Conservation (phyloP, 148 eudicot species). For the Vaccinium macrocarpon region DNA sequence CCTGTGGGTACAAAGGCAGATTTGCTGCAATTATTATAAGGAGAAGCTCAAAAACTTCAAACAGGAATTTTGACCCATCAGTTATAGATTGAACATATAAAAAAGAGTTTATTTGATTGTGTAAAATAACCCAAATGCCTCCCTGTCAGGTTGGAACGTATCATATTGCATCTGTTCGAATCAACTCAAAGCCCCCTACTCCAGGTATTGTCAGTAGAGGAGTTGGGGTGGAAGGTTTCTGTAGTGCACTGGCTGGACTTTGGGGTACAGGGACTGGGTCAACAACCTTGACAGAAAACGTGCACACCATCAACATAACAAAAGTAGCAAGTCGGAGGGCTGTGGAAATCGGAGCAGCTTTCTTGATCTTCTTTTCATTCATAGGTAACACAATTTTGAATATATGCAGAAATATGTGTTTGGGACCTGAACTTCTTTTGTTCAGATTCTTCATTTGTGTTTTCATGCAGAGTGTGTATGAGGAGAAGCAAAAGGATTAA, state of each 20-base stretch:
- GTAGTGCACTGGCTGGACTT: constrained; percentile 85
- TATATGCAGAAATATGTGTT: background rate
- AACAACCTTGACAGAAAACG: constrained; percentile 81
- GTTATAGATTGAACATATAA: background rate
- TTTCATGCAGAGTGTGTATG: constrained; percentile 8
- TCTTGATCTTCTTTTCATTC: constrained; percentile 69
- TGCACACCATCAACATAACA: constrained; percentile 74
- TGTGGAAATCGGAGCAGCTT: constrained; percentile 68
- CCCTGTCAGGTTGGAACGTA: constrained; percentile 71
- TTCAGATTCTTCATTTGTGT: background rate
- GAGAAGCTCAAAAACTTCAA: background rate
- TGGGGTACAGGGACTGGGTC: constrained; percentile 97
- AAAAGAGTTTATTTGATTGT: background rate
- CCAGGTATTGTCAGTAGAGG: constrained; percentile 81
- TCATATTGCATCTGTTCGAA: constrained; percentile 62
- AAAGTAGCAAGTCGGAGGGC: constrained; percentile 74
- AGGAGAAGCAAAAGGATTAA: constrained; percentile 5
- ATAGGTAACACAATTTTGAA: constrained; percentile 45
- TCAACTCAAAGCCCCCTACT: constrained; percentile 76
- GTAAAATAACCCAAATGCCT: constrained; percentile 5
- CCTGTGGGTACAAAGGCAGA: constrained; percentile 3
- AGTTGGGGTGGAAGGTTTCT: constrained; percentile 90
- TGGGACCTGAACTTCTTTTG: background rate
- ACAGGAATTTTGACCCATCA: background rate
- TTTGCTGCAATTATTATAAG: background rate